phyloP scores from a whole-genome alignment of 2,329 filamentous ascomycete genomes.

The Ceratocystis cubensis region DNA sequence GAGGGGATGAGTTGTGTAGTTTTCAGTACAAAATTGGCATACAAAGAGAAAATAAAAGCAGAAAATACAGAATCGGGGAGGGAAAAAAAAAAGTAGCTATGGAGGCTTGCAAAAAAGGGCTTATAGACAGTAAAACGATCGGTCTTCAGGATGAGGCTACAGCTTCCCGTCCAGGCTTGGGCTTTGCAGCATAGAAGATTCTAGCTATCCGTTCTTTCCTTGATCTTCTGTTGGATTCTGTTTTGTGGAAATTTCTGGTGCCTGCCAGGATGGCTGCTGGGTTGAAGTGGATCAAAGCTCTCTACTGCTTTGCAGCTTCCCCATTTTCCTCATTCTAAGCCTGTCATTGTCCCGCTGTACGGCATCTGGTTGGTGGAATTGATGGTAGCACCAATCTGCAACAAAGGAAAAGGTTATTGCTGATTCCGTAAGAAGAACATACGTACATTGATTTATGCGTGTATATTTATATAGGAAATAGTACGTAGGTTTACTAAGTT shows the following conservation, averaged over 20 bases:
- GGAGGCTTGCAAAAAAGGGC: neutral
- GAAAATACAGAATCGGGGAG: neutral
- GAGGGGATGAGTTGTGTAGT: neutral
- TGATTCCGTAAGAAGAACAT: too few species aligned
- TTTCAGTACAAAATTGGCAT: neutral
- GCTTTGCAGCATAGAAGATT: constrained; percentile 16
- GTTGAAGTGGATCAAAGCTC: neutral
- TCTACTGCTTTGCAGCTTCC: neutral
- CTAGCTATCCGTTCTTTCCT: constrained; percentile 14
- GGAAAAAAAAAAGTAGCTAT: neutral
- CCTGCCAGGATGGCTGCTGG: neutral
- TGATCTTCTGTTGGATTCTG: constrained; percentile 14
- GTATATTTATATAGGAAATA: too few species aligned
- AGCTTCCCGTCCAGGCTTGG: neutral
- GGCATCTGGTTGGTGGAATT: neutral
- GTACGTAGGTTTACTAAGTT: too few species aligned
- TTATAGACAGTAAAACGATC: neutral
- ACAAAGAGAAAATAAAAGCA: constrained; percentile 6
- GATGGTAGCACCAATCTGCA: neutral
- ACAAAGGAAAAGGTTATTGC: constrained; percentile 5
- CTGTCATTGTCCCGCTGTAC: neutral
- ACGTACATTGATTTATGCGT: too few species aligned
- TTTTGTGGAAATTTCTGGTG: neutral
- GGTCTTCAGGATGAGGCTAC: neutral
- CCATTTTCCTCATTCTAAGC: neutral